Evolutionary conservation across 345 rosid species (phyloP), one percentile per base, ranked within the genome.

Genomic region (Citrus unshiu): DNA sequence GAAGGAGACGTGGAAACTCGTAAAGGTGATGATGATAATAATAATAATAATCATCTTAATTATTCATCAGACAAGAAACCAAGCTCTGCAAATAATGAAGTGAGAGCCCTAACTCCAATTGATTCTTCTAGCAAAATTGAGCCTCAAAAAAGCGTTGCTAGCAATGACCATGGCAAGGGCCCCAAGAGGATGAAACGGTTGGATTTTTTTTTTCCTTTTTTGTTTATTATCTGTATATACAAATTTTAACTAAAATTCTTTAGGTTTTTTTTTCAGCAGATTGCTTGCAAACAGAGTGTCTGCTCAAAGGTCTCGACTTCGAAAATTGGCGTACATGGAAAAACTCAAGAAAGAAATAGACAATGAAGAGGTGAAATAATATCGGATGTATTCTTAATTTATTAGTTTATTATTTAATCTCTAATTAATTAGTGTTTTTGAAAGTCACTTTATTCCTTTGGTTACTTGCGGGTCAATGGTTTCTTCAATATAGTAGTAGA

Each of bases 251-350:
- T 16, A 7, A 65, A 9, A 29, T 59, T 24, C 13, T 39, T 25
- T 18, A 12, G 62, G 62, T 27, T 39, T 51, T 9, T 6, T 67
- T 2, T 29, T 59, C 22, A 22, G 63, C 51, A 78, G 80, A 70
- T 5, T 71, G 70, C 60, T 70, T 7, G 75, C 68, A 39, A 78
- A 62, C 54, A 46, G 75, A 70, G 59, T 9, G 30, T 78, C 75
- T 3, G 70, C 75, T 27, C 49, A 30, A n/a, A 61, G 70, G 8
- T 60, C 56, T 63, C 25, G 76, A 2, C 37, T 54, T 9, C 66
- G 65, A 13, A 72, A 72, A 72, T n/a, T 37, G 4, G 62, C 16
- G 21, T 70, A 70, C 64, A 18, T 22, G 1, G 68, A 54, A 30
- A 63, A 70, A 12, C 76, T 80, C 39, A n/a, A 27, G 46, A 76